Base-by-base conservation (phyloP, 768 basidiomycete genomes). In the Macrolepiota fuliginosa region DNA sequence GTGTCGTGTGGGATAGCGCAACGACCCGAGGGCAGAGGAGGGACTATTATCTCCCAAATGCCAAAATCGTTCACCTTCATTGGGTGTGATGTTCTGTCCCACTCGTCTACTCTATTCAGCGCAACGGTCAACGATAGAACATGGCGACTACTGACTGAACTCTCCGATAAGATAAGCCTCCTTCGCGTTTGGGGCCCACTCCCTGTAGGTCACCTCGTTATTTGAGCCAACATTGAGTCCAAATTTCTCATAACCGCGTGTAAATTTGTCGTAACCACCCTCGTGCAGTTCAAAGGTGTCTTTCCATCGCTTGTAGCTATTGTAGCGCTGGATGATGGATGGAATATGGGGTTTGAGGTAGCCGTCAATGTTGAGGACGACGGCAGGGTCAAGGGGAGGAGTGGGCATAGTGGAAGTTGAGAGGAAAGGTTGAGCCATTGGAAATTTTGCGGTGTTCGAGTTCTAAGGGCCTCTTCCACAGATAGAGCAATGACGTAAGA, bases 1-100 rank as follows among this genome's bases (percentile, higher is more conserved):
- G 92, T 90, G 74, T 98, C 93, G 73, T 99, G 97, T 22, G 90
- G 88, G 67, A 99, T 96, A 15, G 89, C 89, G 68, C 90, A 90
- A 50, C 80, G 77, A 4, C 94, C 94, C 4, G 81, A 74, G 57
- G 82, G 73, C 17, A 78, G 77, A 13, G 94, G 84, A 24, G 91
- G 89, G 2, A 98, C 62, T 36, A 77, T 82, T 54, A 94, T 87
- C 73, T 94, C 91, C 91, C 93, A 99, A 19, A 97, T 83, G 42
- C 97, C 97, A 71, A 84, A 98, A 12, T 84, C 68, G 68, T 94
- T 79, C 77, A 85, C 92, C 64, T 76, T 87, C 94, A 99, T 91
- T 2, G 88, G 88, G 71, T 98, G 92, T 12, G 91, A 86, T 4
- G 81, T 73, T 64, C 96, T 86, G 68, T 89, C 84, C 97, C 97